Conservation (phyloP, 192 early-diverging fungal genomes). For the Coemansia sp. region DNA sequence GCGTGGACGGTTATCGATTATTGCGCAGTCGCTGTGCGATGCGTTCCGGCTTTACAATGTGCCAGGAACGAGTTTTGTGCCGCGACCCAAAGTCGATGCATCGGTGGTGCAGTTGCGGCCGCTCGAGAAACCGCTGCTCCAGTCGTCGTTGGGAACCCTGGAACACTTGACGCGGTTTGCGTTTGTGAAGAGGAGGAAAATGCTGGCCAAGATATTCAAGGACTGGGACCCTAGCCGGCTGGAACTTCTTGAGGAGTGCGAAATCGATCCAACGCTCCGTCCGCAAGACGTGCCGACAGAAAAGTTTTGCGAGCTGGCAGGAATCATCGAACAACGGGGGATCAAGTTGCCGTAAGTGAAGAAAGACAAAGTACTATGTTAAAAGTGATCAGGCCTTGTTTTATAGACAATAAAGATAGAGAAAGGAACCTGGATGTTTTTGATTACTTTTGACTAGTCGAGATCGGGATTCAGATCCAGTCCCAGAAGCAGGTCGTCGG, state of each 20-base stretch:
- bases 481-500: conserved; percentile 47
- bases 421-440: neutral
- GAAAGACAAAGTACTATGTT: neutral
- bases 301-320: conserved; percentile 61
- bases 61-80: conserved; percentile 68
- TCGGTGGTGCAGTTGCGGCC: conserved; percentile 68
- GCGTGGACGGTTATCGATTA: conserved; percentile 68
- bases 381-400: neutral
- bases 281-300: conserved; percentile 66
- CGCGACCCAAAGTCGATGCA: conserved; percentile 73
- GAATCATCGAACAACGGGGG: conserved; percentile 44
- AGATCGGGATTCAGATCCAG: conserved; percentile 57
- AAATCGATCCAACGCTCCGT: conserved; percentile 58
- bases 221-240: conserved; percentile 52
- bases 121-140: conserved; percentile 46
- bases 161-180: conserved; percentile 63
- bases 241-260: conserved; percentile 53
- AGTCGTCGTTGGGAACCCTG: conserved; percentile 55
- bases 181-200: conserved; percentile 72
- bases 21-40: conserved; percentile 71
- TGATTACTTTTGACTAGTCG: neutral
- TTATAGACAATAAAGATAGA: conserved; percentile 2
- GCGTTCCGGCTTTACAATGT: conserved; percentile 63
- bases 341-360: conserved; percentile 41
- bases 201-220: conserved; percentile 61